phyloP scores from a whole-genome alignment of 257 asterid genomes.

The Salvia rosmarinus region DNA sequence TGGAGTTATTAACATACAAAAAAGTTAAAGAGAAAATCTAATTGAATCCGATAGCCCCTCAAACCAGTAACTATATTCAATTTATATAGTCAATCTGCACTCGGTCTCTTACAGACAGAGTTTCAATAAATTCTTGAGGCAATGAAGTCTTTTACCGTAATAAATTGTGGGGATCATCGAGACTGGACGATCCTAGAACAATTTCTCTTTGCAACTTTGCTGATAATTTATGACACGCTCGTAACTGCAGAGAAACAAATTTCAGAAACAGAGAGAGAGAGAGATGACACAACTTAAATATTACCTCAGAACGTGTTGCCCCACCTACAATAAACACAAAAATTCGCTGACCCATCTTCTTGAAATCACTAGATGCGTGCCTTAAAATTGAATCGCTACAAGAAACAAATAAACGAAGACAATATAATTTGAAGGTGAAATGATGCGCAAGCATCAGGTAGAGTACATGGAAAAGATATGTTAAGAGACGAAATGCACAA shows the following conservation, averaged over 20 bases:
- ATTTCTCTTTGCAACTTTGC: conserved; percentile 84
- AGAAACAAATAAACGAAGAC: conserved; percentile 32
- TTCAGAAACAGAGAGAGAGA: conserved; percentile 16
- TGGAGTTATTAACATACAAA: neutral
- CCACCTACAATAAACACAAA: conserved; percentile 98
- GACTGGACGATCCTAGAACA: conserved; percentile 92
- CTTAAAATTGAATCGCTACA: conserved; percentile 86
- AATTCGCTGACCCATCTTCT: conserved; percentile 96
- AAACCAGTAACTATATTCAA: conserved; percentile 8
- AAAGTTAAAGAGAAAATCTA: neutral
- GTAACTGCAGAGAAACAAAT: conserved; percentile 57
- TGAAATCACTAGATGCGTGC: conserved; percentile 94
- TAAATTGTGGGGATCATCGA: conserved; percentile 96
- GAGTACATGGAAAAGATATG: conserved; percentile 1
- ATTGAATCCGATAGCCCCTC: neutral
- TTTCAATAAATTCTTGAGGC: no score
- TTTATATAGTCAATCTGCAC: neutral
- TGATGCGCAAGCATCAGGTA: conserved; percentile 27
- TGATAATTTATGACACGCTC: conserved; percentile 92
- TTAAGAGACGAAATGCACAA: neutral
- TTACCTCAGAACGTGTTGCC: conserved; percentile 98
- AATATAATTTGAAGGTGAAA: conserved; percentile 12
- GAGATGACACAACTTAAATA: neutral
- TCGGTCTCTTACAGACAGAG: conserved; percentile 2
- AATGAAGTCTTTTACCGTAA: conserved; percentile 64